Percentiles rank a stretch among this genome's conserved stretches.
phyloP scores from a whole-genome alignment of 345 rosid genomes.

The Rhodomyrtus tomentosa region DNA sequence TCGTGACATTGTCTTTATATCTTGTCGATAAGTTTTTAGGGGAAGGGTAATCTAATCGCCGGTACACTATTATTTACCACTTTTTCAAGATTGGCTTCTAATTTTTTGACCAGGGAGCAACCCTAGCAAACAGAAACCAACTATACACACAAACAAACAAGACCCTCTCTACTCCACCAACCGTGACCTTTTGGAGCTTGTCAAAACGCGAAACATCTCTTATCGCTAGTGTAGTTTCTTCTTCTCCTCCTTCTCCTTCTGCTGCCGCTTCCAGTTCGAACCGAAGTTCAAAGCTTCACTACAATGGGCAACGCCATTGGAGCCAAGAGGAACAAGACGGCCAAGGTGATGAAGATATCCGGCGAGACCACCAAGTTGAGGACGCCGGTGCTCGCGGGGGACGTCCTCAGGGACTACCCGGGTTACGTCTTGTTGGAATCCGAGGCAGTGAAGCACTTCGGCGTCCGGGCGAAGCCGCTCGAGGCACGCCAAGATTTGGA shows the following conservation, averaged over 20 bases:
- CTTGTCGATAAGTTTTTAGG: background rate
- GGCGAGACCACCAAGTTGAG: slow-evolving; percentile 79
- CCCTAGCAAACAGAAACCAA: background rate
- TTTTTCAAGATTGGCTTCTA: slow-evolving; percentile 24
- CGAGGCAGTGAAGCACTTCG: slow-evolving; percentile 61
- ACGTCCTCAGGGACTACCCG: slow-evolving; percentile 50
- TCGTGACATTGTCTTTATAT: fast-evolving
- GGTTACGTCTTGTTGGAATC: slow-evolving; percentile 73
- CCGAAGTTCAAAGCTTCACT: background rate
- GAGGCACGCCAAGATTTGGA: slow-evolving; percentile 44
- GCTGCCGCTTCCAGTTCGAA: background rate
- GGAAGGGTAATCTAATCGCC: background rate
- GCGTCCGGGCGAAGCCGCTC: slow-evolving; percentile 65
- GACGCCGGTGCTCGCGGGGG: slow-evolving; percentile 76
- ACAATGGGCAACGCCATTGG: slow-evolving; percentile 73
- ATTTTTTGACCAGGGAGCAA: slow-evolving; percentile 21
- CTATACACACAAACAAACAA: background rate
- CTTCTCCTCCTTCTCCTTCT: background rate
- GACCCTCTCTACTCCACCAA: background rate
- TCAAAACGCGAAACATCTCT: background rate
- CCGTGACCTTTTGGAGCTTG: background rate
- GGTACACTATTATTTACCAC: background rate
- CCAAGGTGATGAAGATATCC: slow-evolving; percentile 71
- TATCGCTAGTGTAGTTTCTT: background rate
- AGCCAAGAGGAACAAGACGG: slow-evolving; percentile 28